Evolutionary conservation across 495 filamentous ascomycete genomes (phyloP), one percentile per base, ranked within the genome.

Genomic region (Aspergillus campestris): DNA sequence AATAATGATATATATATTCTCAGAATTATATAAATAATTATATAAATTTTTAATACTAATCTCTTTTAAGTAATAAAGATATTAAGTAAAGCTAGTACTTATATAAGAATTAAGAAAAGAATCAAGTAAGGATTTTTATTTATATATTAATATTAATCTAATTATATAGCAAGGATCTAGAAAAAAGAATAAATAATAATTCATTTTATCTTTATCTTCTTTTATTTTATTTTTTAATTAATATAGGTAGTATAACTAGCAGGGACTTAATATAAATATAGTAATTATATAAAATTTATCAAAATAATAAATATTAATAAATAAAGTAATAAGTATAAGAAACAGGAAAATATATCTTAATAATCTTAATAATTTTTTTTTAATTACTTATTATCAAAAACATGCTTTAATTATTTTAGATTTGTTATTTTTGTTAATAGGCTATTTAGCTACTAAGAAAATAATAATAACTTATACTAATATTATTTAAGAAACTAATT

Each of bases 301-400:
- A 38, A 13, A 27, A 36, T 3, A 12, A 29, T 36, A 18, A 36
- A 12, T n/a, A n/a, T n/a, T n/a, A 34, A n/a, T 34, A 44, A 5
- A 11, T 12, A 4, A 18, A 13, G 35, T 3, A 33, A 28, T 44
- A 11, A 28, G 15, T 44, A 27, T 34, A 36, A 37, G 27, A 37
- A 37, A 6, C 6, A 45, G 29, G 7, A 37, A 5, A 4, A 36
- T 38, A 8, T 36, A 45, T n/a, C 28, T 37, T 30, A 15, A 37
- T 32, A 45, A 36, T 45, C 12, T 45, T 45, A 36, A 45, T 45
- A 15, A 2, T 2, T 45, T 18, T 13, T 11, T 36, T 18, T 28
- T 27, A 28, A 32, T 29, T 27, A 11, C 27, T 45, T 37, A 37
- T 36, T 2, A 24, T 45, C 36, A 37, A 31, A 37, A 45, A 37